Conservation (phyloP, 2,329 filamentous ascomycete genomes). For the Cordyceps militaris region DNA sequence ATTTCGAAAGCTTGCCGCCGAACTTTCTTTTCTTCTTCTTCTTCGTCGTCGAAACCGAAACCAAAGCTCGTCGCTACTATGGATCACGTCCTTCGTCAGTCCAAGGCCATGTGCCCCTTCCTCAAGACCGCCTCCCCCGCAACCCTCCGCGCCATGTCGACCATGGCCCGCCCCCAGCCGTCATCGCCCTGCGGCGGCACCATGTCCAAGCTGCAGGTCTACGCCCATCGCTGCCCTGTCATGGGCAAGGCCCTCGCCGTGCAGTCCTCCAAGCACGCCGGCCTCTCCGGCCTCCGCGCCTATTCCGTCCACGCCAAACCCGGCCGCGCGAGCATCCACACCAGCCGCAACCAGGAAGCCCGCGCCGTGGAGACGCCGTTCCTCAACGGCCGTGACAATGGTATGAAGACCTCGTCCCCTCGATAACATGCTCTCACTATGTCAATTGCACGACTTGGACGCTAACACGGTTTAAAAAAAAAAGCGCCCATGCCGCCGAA, state of each 20-base stretch:
- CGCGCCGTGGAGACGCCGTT: conserved; percentile 61
- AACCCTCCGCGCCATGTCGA: conserved; percentile 82
- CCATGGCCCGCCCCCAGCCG: conserved; percentile 51
- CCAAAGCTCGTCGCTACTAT: conserved; percentile 42
- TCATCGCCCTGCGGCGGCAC: conserved; percentile 73
- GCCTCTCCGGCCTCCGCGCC: conserved; percentile 43
- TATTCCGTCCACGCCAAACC: conserved; percentile 44
- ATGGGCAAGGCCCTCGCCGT: conserved; percentile 97
- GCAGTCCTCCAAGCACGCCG: conserved; percentile 56
- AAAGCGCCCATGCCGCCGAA: conserved; percentile 19
- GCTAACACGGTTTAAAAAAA: not conserved
- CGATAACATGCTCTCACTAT: not conserved
- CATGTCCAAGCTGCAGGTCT: conserved; percentile 93
- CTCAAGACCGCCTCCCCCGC: conserved; percentile 89
- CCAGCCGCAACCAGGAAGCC: conserved; percentile 69
- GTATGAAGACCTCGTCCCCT: conserved; percentile 28
- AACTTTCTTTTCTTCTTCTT: too few relatives aligned
- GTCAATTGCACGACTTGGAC: not conserved
- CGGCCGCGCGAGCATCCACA: conserved; percentile 72
- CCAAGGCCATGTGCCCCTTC: conserved; percentile 95
- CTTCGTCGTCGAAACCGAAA: not conserved
- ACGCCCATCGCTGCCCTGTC: conserved; percentile 91
- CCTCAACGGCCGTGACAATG: conserved; percentile 41
- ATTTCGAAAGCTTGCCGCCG: too few relatives aligned
- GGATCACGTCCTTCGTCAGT: conserved; percentile 93